Base-by-base conservation (phyloP, 2,329 filamentous ascomycete genomes). In the Pestalotiopsis sp. region DNA sequence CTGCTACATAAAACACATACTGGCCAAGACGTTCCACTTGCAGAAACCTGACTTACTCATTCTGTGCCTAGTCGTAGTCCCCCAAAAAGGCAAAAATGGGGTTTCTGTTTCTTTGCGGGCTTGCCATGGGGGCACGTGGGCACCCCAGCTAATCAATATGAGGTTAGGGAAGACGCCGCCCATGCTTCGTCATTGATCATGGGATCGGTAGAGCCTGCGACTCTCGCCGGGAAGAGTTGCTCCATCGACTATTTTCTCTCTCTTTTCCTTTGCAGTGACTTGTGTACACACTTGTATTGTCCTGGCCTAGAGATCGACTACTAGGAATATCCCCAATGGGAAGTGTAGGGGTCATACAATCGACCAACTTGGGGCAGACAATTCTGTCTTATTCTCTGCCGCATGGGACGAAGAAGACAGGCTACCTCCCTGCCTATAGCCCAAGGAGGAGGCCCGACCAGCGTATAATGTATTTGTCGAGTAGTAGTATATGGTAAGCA, bases 121-220 rank as follows among this genome's bases (percentile, higher is more conserved):
- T 66, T 66, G 52, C 25, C 41, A 36, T 36, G 31, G 41, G 41
- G 64, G 64, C 64, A 66, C 64, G 64, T 66, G 64, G 64, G 36
- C 31, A 39, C 20, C 12, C 20, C 25, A 36, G 23, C 64, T 66
- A 66, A 66, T 66, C 52, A 39, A 56, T 36, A 31, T 57, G 52
- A 66, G 64, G 64, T 49, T 66, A 66, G 64, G 39, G 27, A 23
- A 36, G 56, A 36, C 13, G 59, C 25, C 27, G 59, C 31, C 59
- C 14, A 20, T 36, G n/a, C 27, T 45, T 61, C 27, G 39, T 59
- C 31, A 38, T 52, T 60, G 65, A 56, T 67, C 65, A 67, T 67
- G 65, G 39, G 65, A 67, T 36, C 65, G 59, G 60, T 67, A 39
- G 65, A 67, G 27, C 20, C 45, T 66, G 64, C 49, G 39, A 64